Conservation (phyloP, 2,329 filamentous ascomycete species). For the Graphilbum ipis-grandicollis region DNA sequence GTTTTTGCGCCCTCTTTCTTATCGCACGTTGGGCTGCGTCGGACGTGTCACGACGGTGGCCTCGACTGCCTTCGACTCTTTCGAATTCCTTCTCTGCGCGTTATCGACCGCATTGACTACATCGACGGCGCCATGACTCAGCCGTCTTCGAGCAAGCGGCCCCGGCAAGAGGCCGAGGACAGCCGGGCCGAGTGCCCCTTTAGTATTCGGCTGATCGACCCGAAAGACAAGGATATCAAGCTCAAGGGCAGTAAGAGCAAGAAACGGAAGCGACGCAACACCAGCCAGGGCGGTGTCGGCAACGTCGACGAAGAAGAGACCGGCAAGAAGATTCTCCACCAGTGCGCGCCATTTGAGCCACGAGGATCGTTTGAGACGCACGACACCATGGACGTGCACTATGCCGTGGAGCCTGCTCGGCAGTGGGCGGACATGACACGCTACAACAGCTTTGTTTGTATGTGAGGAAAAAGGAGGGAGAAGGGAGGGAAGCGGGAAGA, state of each 20-base stretch:
- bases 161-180: slow-evolving; percentile 30
- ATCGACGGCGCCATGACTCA: slow-evolving; percentile 4
- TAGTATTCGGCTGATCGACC: slow-evolving; percentile 25
- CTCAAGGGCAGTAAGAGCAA: slow-evolving; percentile 23
- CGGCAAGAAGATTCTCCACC: slow-evolving; percentile 25
- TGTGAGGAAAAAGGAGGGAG: no score
- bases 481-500: no score
- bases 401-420: slow-evolving; percentile 32
- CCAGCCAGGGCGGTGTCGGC: background rate
- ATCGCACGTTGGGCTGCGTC: no score
- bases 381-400: slow-evolving; percentile 36
- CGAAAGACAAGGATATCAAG: slow-evolving; percentile 29
- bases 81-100: no score
- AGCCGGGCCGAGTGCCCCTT: slow-evolving; percentile 40
- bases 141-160: slow-evolving; percentile 22
- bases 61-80: no score
- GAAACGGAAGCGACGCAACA: slow-evolving; percentile 20
- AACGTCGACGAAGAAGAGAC: slow-evolving; percentile 24
- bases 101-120: no score
- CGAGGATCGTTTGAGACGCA: slow-evolving; percentile 35
- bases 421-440: slow-evolving; percentile 41
- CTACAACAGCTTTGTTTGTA: slow-evolving; percentile 44
- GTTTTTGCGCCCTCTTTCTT: no score
- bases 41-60: no score
- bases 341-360: slow-evolving; percentile 36